Percentiles rank a stretch among this genome's conserved stretches.
These are phyloP conservation scores for Candida bentonensis DNA, from an alignment of 805 yeast species.

Conservation along the genomic window DNA sequence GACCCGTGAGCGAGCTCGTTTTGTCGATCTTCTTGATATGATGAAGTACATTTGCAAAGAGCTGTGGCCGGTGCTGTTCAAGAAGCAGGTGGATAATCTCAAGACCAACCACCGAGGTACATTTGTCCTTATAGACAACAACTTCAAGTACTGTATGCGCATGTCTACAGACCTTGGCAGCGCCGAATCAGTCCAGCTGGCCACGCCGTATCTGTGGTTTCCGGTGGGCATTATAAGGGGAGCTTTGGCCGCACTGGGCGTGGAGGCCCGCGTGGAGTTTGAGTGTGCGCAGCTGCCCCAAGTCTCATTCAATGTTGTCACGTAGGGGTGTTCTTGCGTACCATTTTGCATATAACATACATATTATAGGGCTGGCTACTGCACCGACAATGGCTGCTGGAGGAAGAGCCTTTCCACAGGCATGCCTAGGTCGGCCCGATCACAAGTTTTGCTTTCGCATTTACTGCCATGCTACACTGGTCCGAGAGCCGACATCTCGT, in stretches of 20 bases:
- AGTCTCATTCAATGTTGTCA: conserved; percentile 57
- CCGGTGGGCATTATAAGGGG: conserved; percentile 72
- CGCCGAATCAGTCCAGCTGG: conserved; percentile 19
- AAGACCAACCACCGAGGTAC: conserved; percentile 86
- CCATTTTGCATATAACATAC: too few species aligned
- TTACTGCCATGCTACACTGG: too few species aligned
- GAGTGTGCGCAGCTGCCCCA: conserved; percentile 49
- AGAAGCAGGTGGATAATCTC: conserved; percentile 81
- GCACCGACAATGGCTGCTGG: too few species aligned
- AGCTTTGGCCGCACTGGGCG: conserved; percentile 51
- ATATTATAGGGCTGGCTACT: too few species aligned
- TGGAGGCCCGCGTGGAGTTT: conserved; percentile 50
- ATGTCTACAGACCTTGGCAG: conserved; percentile 27
- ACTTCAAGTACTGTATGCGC: conserved; percentile 38
- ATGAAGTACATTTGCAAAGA: conserved; percentile 91
- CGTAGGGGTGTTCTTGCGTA: too few species aligned
- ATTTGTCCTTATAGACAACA: conserved; percentile 61
- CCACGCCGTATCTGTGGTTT: conserved; percentile 43
- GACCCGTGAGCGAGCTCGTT: conserved; percentile 28
- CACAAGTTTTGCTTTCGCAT: too few species aligned
- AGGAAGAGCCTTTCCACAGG: too few species aligned
- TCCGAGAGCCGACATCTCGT: too few species aligned
- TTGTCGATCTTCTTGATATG: conserved; percentile 57
- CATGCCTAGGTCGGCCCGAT: too few species aligned
- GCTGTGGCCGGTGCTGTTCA: conserved; percentile 68